Conservation (phyloP, 352 stramenopile genomes). For the Plasmopara halstedii region DNA sequence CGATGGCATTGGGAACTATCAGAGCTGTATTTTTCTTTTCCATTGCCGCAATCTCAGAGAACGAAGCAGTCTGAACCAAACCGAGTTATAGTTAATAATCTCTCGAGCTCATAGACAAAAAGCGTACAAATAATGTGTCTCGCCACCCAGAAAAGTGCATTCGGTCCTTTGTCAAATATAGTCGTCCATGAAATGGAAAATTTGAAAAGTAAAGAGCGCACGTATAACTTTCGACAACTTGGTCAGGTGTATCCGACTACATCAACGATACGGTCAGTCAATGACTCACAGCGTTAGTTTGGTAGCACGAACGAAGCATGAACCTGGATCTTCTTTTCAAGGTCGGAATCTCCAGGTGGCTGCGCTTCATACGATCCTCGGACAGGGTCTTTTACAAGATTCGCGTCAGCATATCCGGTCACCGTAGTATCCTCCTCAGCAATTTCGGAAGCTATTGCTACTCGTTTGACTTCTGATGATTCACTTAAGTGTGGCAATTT, state of each 20-base stretch:
- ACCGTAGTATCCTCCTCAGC: constrained; percentile 2
- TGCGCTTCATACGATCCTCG: constrained; percentile 41
- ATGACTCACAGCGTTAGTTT: no score
- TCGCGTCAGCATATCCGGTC: constrained; percentile 9
- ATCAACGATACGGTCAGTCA: constrained; percentile 1
- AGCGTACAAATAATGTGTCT: constrained; percentile 69
- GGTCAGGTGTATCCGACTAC: constrained; percentile 55
- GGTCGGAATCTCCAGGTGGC: constrained; percentile 52
- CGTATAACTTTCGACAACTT: constrained; percentile 81
- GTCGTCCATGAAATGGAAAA: constrained; percentile 70
- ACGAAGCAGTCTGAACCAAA: constrained; percentile 48
- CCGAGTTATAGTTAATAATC: not conserved
- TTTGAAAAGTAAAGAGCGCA: constrained; percentile 74
- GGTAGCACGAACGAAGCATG: no score
- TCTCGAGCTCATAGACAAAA: not conserved
- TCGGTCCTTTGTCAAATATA: constrained; percentile 69
- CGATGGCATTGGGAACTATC: constrained; percentile 80
- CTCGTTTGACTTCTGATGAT: not conserved
- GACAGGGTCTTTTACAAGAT: constrained; percentile 14
- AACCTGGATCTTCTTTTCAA: constrained; percentile 82
- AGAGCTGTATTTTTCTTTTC: constrained; percentile 84
- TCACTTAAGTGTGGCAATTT: constrained; percentile 3
- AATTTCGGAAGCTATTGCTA: not conserved
- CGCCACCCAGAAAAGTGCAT: constrained; percentile 80
- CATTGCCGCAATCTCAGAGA: constrained; percentile 60